phyloP scores from a whole-genome alignment of 805 yeast species.

The Ogataea kodamae region DNA sequence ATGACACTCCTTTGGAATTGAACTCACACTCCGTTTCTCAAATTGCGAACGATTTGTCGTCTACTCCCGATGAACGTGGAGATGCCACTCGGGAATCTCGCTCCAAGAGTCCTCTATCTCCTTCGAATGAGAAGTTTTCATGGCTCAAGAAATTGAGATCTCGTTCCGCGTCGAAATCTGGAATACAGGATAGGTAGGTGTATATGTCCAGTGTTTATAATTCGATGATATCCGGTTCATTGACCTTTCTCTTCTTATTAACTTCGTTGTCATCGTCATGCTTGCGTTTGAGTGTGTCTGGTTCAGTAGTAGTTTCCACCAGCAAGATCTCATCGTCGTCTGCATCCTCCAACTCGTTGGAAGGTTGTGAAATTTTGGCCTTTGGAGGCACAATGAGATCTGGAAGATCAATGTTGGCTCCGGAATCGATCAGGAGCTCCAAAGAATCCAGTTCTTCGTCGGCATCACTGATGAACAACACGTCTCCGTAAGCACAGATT shows the following conservation, averaged over 20 bases:
- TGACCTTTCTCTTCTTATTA: conserved; percentile 17
- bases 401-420: conserved; percentile 21
- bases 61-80: too few species aligned
- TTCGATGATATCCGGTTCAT: conserved; percentile 8
- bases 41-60: too few species aligned
- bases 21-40: too few species aligned
- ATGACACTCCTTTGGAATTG: too few species aligned
- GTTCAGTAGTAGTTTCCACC: conserved; percentile 20
- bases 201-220: conserved; percentile 1
- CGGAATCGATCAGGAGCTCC: conserved; percentile 50
- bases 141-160: conserved; percentile 46
- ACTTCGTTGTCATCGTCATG: conserved; percentile 15
- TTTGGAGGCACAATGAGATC: conserved; percentile 22
- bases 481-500: conserved; percentile 54
- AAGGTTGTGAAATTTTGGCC: too few species aligned
- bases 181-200: conserved; percentile 10
- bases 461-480: conserved; percentile 75
- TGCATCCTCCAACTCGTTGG: conserved; percentile 17
- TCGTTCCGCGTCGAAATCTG: conserved; percentile 23
- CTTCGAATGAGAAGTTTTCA: conserved; percentile 29
- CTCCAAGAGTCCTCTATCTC: too few species aligned
- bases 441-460: conserved; percentile 60
- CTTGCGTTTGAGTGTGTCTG: conserved; percentile 17
- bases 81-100: too few species aligned
- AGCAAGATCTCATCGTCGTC: conserved; percentile 19